Base-by-base conservation (phyloP, 257 asterid genomes). In the Plectranthus barbatus region DNA sequence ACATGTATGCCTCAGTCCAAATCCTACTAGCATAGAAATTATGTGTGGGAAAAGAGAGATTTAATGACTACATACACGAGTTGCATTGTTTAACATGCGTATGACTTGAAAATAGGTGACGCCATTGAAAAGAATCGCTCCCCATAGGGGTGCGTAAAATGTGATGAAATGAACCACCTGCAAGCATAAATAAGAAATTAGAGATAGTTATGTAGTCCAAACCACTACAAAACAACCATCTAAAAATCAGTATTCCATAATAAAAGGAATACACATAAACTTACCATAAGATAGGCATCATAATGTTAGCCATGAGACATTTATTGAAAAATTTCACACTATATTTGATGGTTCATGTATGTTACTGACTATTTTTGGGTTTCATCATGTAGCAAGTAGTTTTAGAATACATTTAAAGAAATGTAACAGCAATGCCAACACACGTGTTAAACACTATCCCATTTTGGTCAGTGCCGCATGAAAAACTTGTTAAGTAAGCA, bases 81-180 rank as follows among this genome's bases (percentile, higher is more conserved):
- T 76, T 67, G 96, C 99, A 69, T 93, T 93, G 83, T 93, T 93
- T 58, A 93, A 67, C 99, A 93, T 90, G 76, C 99, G 90, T 81
- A 93, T 93, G 63, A 87, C 99, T 85, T 93, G 97, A 76, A 90
- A 90, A 79, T 90, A 93, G 78, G 96, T 87, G 83, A 93, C 65
- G 53, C 89, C 97, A 21, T 93, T 90, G 89, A 93, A 93, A 56
- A 93, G 96, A 82, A 90, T 87, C 33, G 99, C 99, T 60, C 89
- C 90, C 96, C 99, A 93, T 47, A 93, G 88, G 60, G 99, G 97
- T 51, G 96, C 90, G 77, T 93, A 93, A 74, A 93, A 93, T 19
- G 99, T 93, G 56, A 87, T 56, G 55, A 93, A 85, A 74, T 93
- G 97, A 72, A 87, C 88, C 57, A 64, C 90, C 99, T 93, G 94